Base-by-base conservation (phyloP, 1,139 yeast genomes). In the Candida sp. region DNA sequence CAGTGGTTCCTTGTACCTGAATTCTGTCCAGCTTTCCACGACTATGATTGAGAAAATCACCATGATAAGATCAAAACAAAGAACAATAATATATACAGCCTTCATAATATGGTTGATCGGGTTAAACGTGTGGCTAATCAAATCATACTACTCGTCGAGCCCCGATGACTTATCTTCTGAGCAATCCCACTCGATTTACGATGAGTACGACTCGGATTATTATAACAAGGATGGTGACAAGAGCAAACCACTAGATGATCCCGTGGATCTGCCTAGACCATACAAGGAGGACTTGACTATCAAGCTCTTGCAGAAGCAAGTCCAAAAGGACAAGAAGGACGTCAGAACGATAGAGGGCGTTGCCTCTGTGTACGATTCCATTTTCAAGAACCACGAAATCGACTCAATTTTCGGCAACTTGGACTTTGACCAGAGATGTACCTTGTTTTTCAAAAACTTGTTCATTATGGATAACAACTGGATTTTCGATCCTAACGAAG, bases 361-460 rank as follows among this genome's bases (percentile, higher is more conserved):
- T 48, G 53, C 60, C 2, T 17, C 39, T 1, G 49, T 53, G 30
- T 55, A 57, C 32, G 59, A 65, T 47, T 35, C 28, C 3, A 63
- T 56, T 22, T 54, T 56, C 37, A 38, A 46, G 17, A 54, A 51
- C 37, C 60, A 57, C 37, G 48, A 49, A 22, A 40, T 53, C 27
- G 54, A 53, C 28, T 50, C 59, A 8, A 51, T 64, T 8, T 53
- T 63, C 25, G 54, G 52, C 9, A 50, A 55, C 32, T 49, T 62
- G 9, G 47, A 52, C 38, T 68, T 69, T 42, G 56, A 60, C 9
- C 56, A 66, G 40, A 50, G 74, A 40, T 69, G 76, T 60, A 70
- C 68, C 49, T 63, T 70, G 46, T 71, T 67, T 49, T 70, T 71
- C 59, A 61, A 62, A 42, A 69, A 62, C 41, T 57, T 70, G 38